Conservation (phyloP, 129 eudicot species). For the Flaveria brownii region DNA sequence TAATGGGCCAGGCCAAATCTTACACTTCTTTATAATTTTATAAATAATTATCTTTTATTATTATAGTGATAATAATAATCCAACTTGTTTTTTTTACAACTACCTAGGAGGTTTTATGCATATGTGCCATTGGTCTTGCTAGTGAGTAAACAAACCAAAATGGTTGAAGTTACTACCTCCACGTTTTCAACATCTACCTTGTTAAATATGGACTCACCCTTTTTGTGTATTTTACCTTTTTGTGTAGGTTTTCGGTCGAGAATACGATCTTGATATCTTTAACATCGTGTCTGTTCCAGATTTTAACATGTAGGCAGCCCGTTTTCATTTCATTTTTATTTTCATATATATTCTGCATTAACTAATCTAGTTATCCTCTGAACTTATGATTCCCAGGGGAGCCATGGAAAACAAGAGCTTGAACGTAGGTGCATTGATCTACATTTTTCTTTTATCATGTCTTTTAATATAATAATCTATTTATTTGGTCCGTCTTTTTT, state of each 20-base stretch:
- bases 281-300: slow-evolving; percentile 94
- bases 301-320: slow-evolving; percentile 62
- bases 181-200: not conserved
- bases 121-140: not conserved
- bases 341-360: not conserved
- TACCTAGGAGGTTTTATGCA: not conserved
- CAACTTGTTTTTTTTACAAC: not conserved
- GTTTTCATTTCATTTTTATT: not conserved
- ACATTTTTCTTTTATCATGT: not conserved
- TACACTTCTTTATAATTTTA: not conserved
- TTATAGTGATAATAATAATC: not conserved
- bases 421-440: slow-evolving; percentile 52
- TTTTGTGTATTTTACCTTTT: not conserved
- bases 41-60: not conserved
- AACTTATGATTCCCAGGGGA: slow-evolving; percentile 67
- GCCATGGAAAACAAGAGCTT: slow-evolving; percentile 99
- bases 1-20: not conserved
- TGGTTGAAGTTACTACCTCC: no score
- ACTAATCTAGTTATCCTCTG: not conserved
- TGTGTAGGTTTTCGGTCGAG: slow-evolving; percentile 75
- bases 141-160: not conserved
- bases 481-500: not conserved
- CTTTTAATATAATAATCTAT: not conserved
- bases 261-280: slow-evolving; percentile 93
- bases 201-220: not conserved